These are phyloP conservation scores for Glycine soja DNA, from an alignment of 306 rosid species.

Conservation along the genomic window DNA sequence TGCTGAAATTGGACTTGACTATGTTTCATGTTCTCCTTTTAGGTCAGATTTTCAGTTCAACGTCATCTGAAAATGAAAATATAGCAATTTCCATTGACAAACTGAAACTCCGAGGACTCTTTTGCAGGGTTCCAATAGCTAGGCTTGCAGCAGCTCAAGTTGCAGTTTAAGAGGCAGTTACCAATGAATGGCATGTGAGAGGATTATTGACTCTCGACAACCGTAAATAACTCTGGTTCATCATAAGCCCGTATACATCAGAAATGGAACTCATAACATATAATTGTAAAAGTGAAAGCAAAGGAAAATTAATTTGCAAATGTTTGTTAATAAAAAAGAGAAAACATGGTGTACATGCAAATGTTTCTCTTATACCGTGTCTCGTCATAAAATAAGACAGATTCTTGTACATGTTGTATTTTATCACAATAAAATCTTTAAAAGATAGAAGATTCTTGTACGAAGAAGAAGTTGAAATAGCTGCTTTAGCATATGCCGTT, in stretches of 20 bases:
- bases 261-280: constrained; percentile 33
- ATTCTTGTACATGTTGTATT: constrained; percentile 40
- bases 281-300: not conserved
- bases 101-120: constrained; percentile 36
- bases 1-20: constrained; percentile 92
- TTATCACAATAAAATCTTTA: not conserved
- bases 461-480: not conserved
- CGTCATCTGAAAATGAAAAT: constrained; percentile 12
- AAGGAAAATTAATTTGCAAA: constrained; percentile 7
- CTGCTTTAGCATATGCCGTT: not conserved
- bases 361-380: constrained; percentile 5
- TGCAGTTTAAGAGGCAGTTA: constrained; percentile 28
- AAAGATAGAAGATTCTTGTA: no score
- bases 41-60: constrained; percentile 53
- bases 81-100: not conserved
- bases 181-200: no score
- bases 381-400: constrained; percentile 35
- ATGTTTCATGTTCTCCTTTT: constrained; percentile 98
- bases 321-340: not conserved
- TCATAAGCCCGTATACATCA: constrained; percentile 13
- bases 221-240: constrained; percentile 44
- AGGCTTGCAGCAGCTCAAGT: constrained; percentile 98
- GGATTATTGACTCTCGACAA: constrained; percentile 11
- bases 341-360: constrained; percentile 42
- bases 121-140: constrained; percentile 92